Base-by-base conservation (phyloP, 257 asterid species). In the Solanum medicagineum region DNA sequence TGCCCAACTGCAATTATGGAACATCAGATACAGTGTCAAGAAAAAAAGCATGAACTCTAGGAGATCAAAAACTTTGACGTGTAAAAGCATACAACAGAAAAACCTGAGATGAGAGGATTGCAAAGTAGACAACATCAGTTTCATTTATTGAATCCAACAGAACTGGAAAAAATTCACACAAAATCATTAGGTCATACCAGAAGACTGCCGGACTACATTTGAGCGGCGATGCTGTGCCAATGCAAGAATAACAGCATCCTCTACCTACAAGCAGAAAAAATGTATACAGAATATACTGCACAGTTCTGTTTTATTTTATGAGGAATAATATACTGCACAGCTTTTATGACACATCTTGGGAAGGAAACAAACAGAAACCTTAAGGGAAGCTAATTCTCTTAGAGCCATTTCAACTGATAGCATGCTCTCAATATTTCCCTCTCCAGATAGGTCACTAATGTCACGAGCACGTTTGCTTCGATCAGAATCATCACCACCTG, bases 401-500 rank as follows among this genome's bases (percentile, higher is more conserved):
- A 95, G 92, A 82, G 97, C 99, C 99, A 97, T 97, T 92, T 97
- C 99, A 87, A 97, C 99, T 17, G 99, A 92, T 87, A 97, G 98
- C 99, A 95, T 97, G 87, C 93, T 97, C 92, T 97, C 99, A 71
- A 97, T 95, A 90, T 94, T 97, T 91, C 99, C 99, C 90, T 97
- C 99, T 89, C 99, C 99, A 20, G 96, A 86, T 84, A 97, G 85
- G 91, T 97, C 98, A 87, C 90, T 97, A 90, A 95, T 90, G 90
- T 93, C 95, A 62, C 95, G 94, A 85, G 89, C 89, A 84, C 87
- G 89, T 85, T 85, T 88, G 81, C 80, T 85, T 88, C 92, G 83
- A 77, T 91, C 92, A 19, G 91, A 84, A 87, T 89, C 90, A 85
- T 91, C 90, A 51, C 86, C 93, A 73, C 91, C 93, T 89, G 91